A percentile compares a stretch with the other conserved stretches of the same genome.
Conservation (phyloP, 495 filamentous ascomycete genomes). For the Xylaria palmicola region DNA sequence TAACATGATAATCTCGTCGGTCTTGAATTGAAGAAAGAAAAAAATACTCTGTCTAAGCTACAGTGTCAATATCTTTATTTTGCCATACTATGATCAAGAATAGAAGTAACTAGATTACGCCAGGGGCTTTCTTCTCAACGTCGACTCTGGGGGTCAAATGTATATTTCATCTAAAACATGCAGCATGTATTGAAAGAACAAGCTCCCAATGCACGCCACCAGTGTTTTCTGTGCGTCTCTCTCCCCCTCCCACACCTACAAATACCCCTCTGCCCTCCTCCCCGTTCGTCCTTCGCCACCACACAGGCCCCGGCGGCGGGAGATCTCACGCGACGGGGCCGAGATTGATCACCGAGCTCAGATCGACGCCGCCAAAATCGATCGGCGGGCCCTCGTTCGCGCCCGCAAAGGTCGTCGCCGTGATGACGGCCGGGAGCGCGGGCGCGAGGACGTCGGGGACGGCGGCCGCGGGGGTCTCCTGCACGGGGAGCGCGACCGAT, state of each 20-base stretch:
- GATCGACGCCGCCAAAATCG: slow-evolving; percentile 30
- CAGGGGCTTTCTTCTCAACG: slow-evolving; percentile 2
- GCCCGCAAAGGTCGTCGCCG: slow-evolving; percentile 20
- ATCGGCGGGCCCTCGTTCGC: slow-evolving; percentile 25
- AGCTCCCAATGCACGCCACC: too few species aligned
- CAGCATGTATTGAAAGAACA: too few species aligned
- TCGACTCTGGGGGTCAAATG: background rate
- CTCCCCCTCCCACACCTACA: too few species aligned
- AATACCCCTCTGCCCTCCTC: too few species aligned
- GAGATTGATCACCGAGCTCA: slow-evolving; percentile 31
- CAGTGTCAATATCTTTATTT: background rate
- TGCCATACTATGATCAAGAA: slow-evolving; percentile 8
- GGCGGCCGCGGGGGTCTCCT: slow-evolving; percentile 12
- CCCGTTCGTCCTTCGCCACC: background rate
- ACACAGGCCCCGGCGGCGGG: background rate
- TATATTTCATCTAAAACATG: slow-evolving; percentile 1
- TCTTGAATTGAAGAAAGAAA: too few species aligned
- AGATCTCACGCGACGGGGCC: slow-evolving; percentile 16
- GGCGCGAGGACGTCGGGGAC: slow-evolving; percentile 18
- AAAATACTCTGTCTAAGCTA: background rate
- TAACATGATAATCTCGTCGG: background rate
- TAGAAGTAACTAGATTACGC: slow-evolving; percentile 3
- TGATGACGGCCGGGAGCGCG: slow-evolving; percentile 9
- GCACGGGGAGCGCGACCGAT: slow-evolving; percentile 18
- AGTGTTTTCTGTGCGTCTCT: too few species aligned